These are phyloP conservation scores for Heterobasidion occidentale DNA, from an alignment of 1,284 basidiomycete genomes.

Conservation along the genomic window DNA sequence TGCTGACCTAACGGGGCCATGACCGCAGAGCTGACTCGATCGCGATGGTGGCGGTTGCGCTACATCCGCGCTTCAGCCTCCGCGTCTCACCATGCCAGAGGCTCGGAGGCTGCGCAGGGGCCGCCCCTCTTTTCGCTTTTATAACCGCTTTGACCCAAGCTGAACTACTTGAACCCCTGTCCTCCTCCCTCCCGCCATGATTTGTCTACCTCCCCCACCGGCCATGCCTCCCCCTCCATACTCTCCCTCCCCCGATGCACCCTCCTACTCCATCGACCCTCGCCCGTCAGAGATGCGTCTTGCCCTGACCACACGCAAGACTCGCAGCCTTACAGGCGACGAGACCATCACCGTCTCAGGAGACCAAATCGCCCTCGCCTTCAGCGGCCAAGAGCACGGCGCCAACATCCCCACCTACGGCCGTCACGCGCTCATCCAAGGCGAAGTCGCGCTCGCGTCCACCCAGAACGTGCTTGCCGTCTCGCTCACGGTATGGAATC, in stretches of 20 bases:
- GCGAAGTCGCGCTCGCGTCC: conserved; percentile 13
- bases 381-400: conserved; percentile 16
- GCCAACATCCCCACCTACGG: conserved; percentile 15
- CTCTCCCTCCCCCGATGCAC: conserved; percentile 17
- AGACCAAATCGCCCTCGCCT: conserved; percentile 12
- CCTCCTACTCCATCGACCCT: conserved; percentile 19
- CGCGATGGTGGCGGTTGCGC: too few species aligned
- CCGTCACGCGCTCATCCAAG: conserved; percentile 12
- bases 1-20: too few species aligned
- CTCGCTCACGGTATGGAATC: conserved; percentile 12
- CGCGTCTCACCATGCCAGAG: too few species aligned
- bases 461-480: conserved; percentile 10
- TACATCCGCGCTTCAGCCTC: too few species aligned
- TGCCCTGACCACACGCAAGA: conserved; percentile 15
- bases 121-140: too few species aligned
- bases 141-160: too few species aligned
- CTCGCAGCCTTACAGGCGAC: conserved; percentile 3
- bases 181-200: neutral
- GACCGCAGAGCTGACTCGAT: too few species aligned
- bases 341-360: conserved; percentile 12
- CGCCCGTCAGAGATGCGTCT: conserved; percentile 17
- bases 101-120: too few species aligned
- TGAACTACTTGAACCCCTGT: too few species aligned
- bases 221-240: conserved; percentile 15
- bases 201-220: conserved; percentile 2